These are phyloP conservation scores for Backusella liffmaniae DNA, from an alignment of 192 early-diverging fungal species.

Conservation along the genomic window DNA sequence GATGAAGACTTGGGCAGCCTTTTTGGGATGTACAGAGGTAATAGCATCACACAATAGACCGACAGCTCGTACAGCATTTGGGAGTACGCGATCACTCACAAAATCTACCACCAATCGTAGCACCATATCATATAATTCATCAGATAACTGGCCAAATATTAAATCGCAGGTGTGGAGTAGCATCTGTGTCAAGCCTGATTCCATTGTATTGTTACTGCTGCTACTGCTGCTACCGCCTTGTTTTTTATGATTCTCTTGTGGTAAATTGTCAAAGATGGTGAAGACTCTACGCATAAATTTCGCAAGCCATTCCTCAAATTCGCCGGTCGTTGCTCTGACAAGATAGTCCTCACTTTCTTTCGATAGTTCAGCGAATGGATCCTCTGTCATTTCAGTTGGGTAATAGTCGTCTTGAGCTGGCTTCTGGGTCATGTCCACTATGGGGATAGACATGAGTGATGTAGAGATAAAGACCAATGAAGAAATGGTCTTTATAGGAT, in stretches of 20 bases:
- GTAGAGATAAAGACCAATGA: slow-evolving; percentile 70
- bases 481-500: slow-evolving; percentile 76
- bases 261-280: slow-evolving; percentile 74
- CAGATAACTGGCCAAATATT: slow-evolving; percentile 67
- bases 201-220: slow-evolving; percentile 27
- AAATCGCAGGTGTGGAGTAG: slow-evolving; percentile 64
- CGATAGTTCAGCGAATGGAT: slow-evolving; percentile 44
- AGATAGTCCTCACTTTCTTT: slow-evolving; percentile 67
- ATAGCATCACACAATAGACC: slow-evolving; percentile 48
- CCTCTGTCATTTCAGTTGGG: slow-evolving; percentile 30
- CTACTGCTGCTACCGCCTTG: slow-evolving; percentile 20
- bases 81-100: slow-evolving; percentile 55
- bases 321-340: slow-evolving; percentile 67
- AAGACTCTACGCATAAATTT: slow-evolving; percentile 81
- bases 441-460: slow-evolving; percentile 61
- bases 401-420: slow-evolving; percentile 8
- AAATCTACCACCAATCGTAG: slow-evolving; percentile 60
- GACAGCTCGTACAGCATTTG: slow-evolving; percentile 69
- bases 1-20: slow-evolving; percentile 55
- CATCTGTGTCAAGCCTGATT: slow-evolving; percentile 48
- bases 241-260: slow-evolving; percentile 59
- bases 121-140: slow-evolving; percentile 60
- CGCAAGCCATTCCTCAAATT: slow-evolving; percentile 87
- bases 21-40: slow-evolving; percentile 39
- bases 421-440: slow-evolving; percentile 61